Conservation (phyloP, 768 basidiomycete species). For the Pleurotus giganteus region DNA sequence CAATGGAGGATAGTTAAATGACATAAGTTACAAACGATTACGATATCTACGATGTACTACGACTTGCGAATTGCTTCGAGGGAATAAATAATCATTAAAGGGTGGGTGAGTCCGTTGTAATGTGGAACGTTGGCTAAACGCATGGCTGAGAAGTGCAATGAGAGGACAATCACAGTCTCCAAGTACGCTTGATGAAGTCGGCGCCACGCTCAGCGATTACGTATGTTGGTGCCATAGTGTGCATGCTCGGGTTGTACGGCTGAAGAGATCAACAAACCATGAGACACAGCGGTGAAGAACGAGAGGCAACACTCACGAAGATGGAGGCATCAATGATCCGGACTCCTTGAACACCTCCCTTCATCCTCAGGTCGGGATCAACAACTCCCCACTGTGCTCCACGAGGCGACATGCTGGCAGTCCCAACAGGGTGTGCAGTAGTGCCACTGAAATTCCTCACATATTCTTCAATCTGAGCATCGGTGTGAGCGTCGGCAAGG, state of each 20-base stretch:
- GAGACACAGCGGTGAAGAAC: background rate
- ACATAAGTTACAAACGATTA: no score
- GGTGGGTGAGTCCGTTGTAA: no score
- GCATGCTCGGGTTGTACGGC: slow-evolving; percentile 20
- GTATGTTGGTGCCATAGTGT: slow-evolving; percentile 22
- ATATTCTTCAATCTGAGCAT: slow-evolving; percentile 22
- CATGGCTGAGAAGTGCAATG: no score
- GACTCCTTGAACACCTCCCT: slow-evolving; percentile 18
- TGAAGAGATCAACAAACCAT: background rate
- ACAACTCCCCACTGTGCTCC: slow-evolving; percentile 32
- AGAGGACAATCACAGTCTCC: no score
- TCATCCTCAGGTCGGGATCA: slow-evolving; percentile 31
- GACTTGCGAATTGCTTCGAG: no score
- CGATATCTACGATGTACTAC: no score
- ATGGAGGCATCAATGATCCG: background rate
- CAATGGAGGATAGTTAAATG: no score
- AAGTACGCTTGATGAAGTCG: slow-evolving; percentile 18
- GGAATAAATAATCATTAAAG: no score
- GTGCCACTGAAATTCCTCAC: slow-evolving; percentile 17
- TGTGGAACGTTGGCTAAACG: no score
- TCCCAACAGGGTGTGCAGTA: slow-evolving; percentile 30
- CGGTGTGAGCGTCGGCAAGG: slow-evolving; percentile 20
- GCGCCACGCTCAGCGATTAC: slow-evolving; percentile 23
- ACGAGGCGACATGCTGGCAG: slow-evolving; percentile 30
- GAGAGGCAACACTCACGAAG: background rate